A percentile compares a stretch with the other conserved stretches of the same genome.
Evolutionary conservation across 1,139 yeast genomes (phyloP).

Genomic region (Geotrichum carabidarum): DNA sequence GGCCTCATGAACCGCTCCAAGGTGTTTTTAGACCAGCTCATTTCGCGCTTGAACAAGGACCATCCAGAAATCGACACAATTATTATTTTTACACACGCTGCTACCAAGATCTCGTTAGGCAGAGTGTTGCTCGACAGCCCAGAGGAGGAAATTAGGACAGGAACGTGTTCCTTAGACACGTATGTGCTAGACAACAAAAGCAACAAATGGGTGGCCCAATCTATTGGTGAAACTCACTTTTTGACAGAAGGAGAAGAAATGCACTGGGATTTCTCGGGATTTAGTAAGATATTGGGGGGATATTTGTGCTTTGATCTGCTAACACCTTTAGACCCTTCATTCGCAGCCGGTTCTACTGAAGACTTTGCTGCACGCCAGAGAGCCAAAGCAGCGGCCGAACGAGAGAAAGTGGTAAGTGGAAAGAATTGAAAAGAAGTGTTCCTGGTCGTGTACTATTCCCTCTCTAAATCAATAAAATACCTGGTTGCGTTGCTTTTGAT

Average conservation of each 20-base stretch:
- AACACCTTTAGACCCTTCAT: conserved; percentile 37
- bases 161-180: conserved; percentile 55
- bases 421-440: neutral
- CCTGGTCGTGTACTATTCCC: neutral
- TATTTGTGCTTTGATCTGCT: neutral
- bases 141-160: conserved; percentile 48
- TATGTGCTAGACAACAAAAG: conserved; percentile 41
- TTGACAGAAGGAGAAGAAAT: conserved; percentile 77
- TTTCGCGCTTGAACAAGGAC: conserved; percentile 48
- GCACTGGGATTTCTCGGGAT: conserved; percentile 75
- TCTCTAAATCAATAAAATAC: neutral
- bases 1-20: conserved; percentile 56
- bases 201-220: conserved; percentile 50
- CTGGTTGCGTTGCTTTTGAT: neutral
- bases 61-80: conserved; percentile 54
- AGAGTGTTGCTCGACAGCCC: conserved; percentile 53
- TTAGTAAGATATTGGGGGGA: neutral
- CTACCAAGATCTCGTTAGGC: conserved; percentile 74
- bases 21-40: conserved; percentile 47
- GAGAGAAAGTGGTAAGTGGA: conserved; percentile 27
- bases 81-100: conserved; percentile 74
- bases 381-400: conserved; percentile 21
- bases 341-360: conserved; percentile 75
- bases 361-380: conserved; percentile 48
- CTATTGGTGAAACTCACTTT: conserved; percentile 67